Conservation (phyloP, 78 protist genomes). For the Blattamonas nauphoetae region DNA sequence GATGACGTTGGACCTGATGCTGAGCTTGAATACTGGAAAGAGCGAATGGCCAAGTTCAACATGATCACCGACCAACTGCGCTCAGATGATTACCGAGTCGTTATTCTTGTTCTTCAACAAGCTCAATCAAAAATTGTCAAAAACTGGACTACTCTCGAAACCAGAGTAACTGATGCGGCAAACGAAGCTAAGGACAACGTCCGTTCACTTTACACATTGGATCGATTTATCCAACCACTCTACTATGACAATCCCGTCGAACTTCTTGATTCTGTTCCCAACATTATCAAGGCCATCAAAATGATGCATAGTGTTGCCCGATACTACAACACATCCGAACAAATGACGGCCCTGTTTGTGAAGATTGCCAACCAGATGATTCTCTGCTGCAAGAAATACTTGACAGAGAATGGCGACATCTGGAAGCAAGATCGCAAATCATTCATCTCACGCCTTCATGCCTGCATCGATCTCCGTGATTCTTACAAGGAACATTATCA, state of each 20-base stretch:
- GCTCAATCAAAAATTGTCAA: constrained; percentile 23
- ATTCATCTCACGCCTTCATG: not conserved
- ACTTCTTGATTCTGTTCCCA: constrained; percentile 42
- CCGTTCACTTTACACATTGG: constrained; percentile 53
- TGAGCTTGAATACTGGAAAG: constrained; percentile 56
- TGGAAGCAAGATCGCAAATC: constrained; percentile 37
- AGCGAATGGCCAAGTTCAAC: constrained; percentile 51
- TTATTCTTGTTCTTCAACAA: constrained; percentile 22
- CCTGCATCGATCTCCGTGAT: not conserved
- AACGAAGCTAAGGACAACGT: constrained; percentile 76
- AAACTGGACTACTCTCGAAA: constrained; percentile 29
- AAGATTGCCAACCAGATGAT: constrained; percentile 75
- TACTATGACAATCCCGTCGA: constrained; percentile 41
- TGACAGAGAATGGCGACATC: not conserved
- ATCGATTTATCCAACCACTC: constrained; percentile 51
- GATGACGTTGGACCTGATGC: constrained; percentile 50
- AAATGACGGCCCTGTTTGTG: constrained; percentile 60
- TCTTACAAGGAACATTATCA: constrained; percentile 29
- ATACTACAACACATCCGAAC: constrained; percentile 59
- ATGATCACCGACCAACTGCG: constrained; percentile 39
- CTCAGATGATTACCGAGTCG: not conserved
- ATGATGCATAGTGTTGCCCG: constrained; percentile 60
- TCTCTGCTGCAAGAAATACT: constrained; percentile 31
- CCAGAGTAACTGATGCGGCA: constrained; percentile 35
- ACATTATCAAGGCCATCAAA: constrained; percentile 43